These are phyloP conservation scores for Adansonia rubrostipa DNA, from an alignment of 441 rosid species.

Conservation along the genomic window DNA sequence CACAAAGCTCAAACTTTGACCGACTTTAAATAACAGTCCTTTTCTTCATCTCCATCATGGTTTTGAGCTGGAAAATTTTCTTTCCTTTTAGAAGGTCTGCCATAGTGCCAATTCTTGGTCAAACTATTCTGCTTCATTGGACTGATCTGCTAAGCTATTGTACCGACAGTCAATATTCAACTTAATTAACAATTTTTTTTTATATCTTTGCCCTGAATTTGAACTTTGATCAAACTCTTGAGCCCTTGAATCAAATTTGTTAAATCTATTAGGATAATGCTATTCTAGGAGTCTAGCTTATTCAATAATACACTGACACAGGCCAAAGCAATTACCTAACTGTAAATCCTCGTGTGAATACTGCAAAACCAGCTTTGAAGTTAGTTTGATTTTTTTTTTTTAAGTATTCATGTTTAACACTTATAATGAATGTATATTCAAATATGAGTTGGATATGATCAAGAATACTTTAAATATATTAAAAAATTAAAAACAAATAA, in stretches of 20 bases:
- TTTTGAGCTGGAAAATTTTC: constrained; percentile 4
- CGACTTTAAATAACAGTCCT: not conserved
- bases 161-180: not conserved
- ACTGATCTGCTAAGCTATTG: not conserved
- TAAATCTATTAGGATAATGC: not conserved
- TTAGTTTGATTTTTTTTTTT: not conserved
- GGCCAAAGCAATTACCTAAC: not conserved
- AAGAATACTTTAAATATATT: no score
- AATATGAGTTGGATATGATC: no score
- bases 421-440: no score
- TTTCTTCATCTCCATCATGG: not conserved
- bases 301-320: not conserved
- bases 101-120: not conserved
- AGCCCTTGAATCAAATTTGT: not conserved
- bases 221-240: not conserved
- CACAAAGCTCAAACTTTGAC: not conserved
- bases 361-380: not conserved
- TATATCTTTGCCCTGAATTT: not conserved
- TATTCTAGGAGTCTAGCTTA: constrained; percentile 12
- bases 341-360: not conserved
- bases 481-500: no score
- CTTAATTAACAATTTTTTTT: not conserved
- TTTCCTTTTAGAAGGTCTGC: not conserved
- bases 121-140: not conserved
- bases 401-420: not conserved